Base-by-base conservation (phyloP, 371 early-diverging fungal genomes). In the Rhizopus arrhizus region DNA sequence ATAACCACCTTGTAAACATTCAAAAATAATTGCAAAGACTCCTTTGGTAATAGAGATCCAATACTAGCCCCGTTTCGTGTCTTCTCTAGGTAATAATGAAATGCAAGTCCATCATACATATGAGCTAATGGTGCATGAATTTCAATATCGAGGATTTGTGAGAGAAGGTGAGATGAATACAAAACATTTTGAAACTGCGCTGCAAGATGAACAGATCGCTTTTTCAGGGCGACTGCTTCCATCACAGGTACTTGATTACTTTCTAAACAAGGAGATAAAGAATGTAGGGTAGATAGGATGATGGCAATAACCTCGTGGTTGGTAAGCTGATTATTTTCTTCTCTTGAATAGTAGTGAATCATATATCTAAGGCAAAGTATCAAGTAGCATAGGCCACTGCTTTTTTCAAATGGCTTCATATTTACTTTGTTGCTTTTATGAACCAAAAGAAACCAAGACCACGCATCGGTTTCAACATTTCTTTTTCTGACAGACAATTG, bases 241-340 rank as follows among this genome's bases (percentile, higher is more conserved):
- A 31, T 15, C 13, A 42, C 13, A n/a, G 48, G 11, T 12, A 42
- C 45, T 36, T 8, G 61, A 13, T 64, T 53, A 7, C 40, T 22
- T 4, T 33, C 42, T 3, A 70, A 47, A 12, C 38, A 35, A n/a
- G 68, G 58, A 4, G 69, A 67, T 16, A 70, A 49, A 29, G 71
- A 79, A 29, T 32, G 43, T 5, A 80, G 38, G 4, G 53, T 56
- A 41, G 74, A 62, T 33, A 73, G 57, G 3, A 76, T 36, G 4
- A 80, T 52, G 1, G 66, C 80, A 33, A 74, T 50, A 3, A 80
- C 62, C 58, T 80, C 80, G 33, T 74, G 62, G 22, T 74, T 65
- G 33, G 53, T 61, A 1, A 80, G 48, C 10, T 46, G 58, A 8
- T 22, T 22, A 22, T 53, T 61, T 28, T 50, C 46, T 31, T 52